phyloP scores from a whole-genome alignment of 768 basidiomycete species.

The Russula virescens region DNA sequence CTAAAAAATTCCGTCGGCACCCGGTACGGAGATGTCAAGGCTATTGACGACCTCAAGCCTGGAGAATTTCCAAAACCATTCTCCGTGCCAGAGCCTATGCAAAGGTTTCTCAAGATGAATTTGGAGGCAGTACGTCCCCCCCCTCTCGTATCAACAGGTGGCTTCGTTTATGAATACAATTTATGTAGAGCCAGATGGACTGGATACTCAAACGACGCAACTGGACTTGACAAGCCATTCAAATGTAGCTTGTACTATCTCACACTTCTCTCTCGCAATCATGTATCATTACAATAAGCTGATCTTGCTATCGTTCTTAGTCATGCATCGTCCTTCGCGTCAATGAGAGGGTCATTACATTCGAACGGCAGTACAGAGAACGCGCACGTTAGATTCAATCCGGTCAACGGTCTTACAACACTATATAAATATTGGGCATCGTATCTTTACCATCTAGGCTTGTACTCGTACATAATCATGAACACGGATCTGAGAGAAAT shows the following conservation, averaged over 20 bases:
- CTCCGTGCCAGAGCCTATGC: constrained; percentile 15
- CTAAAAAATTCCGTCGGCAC: constrained; percentile 8
- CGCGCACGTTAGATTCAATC: background rate
- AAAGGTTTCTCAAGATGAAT: constrained; percentile 11
- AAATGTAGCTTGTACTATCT: background rate
- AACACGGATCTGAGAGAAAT: background rate
- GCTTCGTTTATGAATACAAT: background rate
- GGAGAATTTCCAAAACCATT: constrained; percentile 19
- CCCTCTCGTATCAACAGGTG: no score
- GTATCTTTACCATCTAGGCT: background rate
- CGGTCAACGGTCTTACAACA: background rate
- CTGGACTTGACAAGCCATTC: constrained; percentile 1
- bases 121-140: constrained; percentile 8
- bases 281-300: background rate
- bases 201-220: constrained; percentile 20
- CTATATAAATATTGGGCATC: background rate
- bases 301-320: constrained; percentile 1
- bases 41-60: constrained; percentile 12
- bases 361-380: background rate
- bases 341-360: background rate
- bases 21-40: constrained; percentile 14
- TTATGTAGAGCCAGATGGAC: constrained; percentile 20
- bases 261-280: background rate
- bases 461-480: constrained; percentile 11
- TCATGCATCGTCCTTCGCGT: background rate